Base-by-base conservation (phyloP, 1,139 yeast species). In the Trichomonascaceae sp. region DNA sequence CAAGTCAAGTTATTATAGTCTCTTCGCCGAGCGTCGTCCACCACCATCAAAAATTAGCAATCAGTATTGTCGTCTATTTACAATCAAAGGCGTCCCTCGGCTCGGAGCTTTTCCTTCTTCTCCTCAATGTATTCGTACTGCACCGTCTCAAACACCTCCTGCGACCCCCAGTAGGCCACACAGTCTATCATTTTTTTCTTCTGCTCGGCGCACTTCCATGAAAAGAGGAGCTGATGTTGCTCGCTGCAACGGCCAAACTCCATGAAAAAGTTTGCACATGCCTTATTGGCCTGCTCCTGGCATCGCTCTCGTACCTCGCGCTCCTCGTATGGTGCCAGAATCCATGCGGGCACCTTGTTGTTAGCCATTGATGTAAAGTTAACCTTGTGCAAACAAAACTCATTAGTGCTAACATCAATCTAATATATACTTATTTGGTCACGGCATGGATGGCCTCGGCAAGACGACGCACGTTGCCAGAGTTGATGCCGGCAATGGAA, bases 401-500 rank as follows among this genome's bases (percentile, higher is more conserved):
- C n/a, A n/a, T n/a, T n/a, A n/a, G n/a, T n/a, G n/a, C n/a, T n/a
- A n/a, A n/a, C n/a, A n/a, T n/a, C n/a, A n/a, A n/a, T n/a, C n/a
- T n/a, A n/a, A n/a, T 28, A 26, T 30, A 27, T 17, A 22, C 27
- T 31, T 44, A 44, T 33, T 45, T 46, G 34, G 52, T 37, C 23
- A 48, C 51, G 28, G 34, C 48, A 43, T 84, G 85, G 46, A 87
- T 74, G 32, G 93, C 80, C 44, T 69, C 64, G 31, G 96, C 95
- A 32, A 87, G 92, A 50, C 74, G 67, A 41, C 71, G 70, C 37
- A 87, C 79, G 55, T 89, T 89, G 40, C 68, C 63, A 33, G 78
- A 77, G 60, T 84, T 89, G 57, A 89, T 71, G 17, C 97, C 97
- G 23, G 96, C 94, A 51, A 87, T 82, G 28, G 93, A 80, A 41